These are phyloP conservation scores for Neocucurbitaria cava DNA, from an alignment of 2,329 filamentous ascomycete genomes.

Conservation along the genomic window DNA sequence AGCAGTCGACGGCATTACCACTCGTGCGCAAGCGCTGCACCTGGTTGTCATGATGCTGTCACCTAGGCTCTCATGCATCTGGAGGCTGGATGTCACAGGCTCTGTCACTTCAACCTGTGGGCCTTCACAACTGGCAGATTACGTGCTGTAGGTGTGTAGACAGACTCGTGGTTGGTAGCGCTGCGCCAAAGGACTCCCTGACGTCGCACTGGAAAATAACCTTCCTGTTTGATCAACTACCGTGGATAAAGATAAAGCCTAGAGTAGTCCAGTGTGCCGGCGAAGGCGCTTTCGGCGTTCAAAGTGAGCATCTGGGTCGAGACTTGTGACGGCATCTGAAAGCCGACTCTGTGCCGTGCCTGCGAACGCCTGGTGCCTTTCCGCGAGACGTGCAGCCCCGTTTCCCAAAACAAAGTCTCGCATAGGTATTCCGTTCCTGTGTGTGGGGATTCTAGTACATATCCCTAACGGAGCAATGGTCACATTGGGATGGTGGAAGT, in stretches of 20 bases:
- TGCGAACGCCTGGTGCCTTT: constrained; percentile 39
- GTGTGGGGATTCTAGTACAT: constrained; percentile 25
- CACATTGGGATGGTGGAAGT: constrained; percentile 36
- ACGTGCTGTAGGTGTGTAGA: neutral
- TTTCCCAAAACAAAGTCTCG: constrained; percentile 40
- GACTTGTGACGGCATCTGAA: constrained; percentile 3
- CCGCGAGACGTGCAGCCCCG: constrained; percentile 31
- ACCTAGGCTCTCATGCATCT: constrained; percentile 40
- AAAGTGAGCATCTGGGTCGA: neutral
- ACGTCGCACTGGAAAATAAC: neutral
- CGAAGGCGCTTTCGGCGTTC: neutral
- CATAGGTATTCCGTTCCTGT: constrained; percentile 1
- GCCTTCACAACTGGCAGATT: constrained; percentile 10
- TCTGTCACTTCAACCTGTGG: constrained; percentile 22
- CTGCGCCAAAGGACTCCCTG: neutral
- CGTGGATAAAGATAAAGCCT: neutral
- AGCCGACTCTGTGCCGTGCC: constrained; percentile 17
- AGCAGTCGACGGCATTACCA: constrained; percentile 24
- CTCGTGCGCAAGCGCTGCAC: constrained; percentile 40
- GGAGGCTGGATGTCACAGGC: constrained; percentile 32
- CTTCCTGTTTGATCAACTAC: constrained; percentile 1
- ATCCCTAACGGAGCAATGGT: constrained; percentile 42
- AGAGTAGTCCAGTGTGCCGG: neutral
- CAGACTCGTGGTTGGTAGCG: constrained; percentile 4
- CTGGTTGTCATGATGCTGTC: constrained; percentile 24